phyloP scores from a whole-genome alignment of 2,329 filamentous ascomycete genomes.

The Lithohypha guttulata region DNA sequence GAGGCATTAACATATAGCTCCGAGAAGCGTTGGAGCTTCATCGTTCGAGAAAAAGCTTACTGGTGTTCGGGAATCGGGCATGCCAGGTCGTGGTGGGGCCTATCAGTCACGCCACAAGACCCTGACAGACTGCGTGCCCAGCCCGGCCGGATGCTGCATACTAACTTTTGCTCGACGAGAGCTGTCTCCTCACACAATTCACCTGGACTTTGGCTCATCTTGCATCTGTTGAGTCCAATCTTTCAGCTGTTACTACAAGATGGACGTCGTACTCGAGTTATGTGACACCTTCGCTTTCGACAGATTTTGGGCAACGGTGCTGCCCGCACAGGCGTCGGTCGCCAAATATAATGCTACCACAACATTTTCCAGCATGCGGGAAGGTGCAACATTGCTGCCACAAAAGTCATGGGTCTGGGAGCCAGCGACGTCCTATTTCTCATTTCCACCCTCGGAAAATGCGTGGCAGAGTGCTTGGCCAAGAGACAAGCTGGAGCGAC shows the following conservation, averaged over 20 bases:
- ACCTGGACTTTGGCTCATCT: too few species aligned
- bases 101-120: too few species aligned
- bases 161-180: too few species aligned
- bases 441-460: slow-evolving; percentile 58
- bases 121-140: too few species aligned
- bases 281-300: slow-evolving; percentile 75
- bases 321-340: slow-evolving; percentile 50
- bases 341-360: slow-evolving; percentile 47
- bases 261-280: slow-evolving; percentile 87
- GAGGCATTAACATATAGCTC: too few species aligned
- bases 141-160: too few species aligned
- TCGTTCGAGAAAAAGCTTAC: too few species aligned
- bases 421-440: slow-evolving; percentile 61
- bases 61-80: too few species aligned
- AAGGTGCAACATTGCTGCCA: slow-evolving; percentile 31
- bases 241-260: too few species aligned
- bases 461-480: slow-evolving; percentile 70
- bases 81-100: too few species aligned
- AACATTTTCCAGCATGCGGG: slow-evolving; percentile 43
- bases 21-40: too few species aligned
- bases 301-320: slow-evolving; percentile 59
- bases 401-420: slow-evolving; percentile 51
- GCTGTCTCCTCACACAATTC: slow-evolving; percentile 8
- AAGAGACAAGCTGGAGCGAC: slow-evolving; percentile 67
- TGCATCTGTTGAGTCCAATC: too few species aligned